Base-by-base conservation (phyloP, 1,284 basidiomycete genomes). In the Mycena sp. region DNA sequence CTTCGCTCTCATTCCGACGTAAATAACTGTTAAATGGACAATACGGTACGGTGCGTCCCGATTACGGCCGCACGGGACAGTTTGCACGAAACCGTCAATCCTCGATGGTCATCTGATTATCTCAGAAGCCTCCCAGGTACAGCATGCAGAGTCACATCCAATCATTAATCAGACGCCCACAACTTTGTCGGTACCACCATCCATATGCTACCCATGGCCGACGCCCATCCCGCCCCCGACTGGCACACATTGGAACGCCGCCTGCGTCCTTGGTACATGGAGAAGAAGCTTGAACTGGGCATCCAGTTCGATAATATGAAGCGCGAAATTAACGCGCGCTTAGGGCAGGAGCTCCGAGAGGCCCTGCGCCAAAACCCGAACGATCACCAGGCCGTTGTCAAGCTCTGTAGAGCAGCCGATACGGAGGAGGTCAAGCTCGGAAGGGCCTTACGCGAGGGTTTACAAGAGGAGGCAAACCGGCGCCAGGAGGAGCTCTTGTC, bases 221-320 rank as follows among this genome's bases (percentile, higher is more conserved):
- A 30, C 23, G 45, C 28, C 25, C 23, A 49, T 26, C 30, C 45
- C 19, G 41, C 23, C 1, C 7, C 29, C 40, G 40, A 60, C 28
- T 10, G n/a, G 23, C 44, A n/a, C 23, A 30, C 53, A 2, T 46
- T 19, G 30, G 30, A 58, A 12, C 59, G 58, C 21, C 64, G 59
- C 26, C 19, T 58, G 6, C 59, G 59, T 40, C 59, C 58, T 1
- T 65, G 64, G 63, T 14, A 40, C 16, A 65, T 30, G 49, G 55
- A 65, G 45, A 46, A 65, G n/a, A 21, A 54, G 26, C 59, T 44
- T 23, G 55, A 65, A 23, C n/a, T 65, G 29, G 51, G 17, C 12
- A 41, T 4, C 14, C 21, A 53, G 19, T 46, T 52, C 43, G 29
- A 59, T 9, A 61, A 63, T 0, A 57, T 63, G 50, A 25, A 46